Conservation (phyloP, 495 filamentous ascomycete species). For the Aspergillus wentii region DNA sequence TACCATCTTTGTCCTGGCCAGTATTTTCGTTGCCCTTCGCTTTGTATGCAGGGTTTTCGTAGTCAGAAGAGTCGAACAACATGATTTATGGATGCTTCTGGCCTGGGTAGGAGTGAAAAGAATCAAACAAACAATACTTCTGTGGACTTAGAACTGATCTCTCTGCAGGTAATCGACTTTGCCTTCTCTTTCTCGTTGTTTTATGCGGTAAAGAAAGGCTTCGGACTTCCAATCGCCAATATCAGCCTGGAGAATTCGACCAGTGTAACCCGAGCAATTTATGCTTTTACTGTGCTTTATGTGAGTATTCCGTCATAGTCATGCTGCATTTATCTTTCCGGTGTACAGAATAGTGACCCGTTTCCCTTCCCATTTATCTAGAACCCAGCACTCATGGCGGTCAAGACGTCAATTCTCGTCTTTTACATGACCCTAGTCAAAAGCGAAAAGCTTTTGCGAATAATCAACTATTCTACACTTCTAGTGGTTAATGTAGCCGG, state of each 20-base stretch:
- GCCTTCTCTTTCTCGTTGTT: constrained; percentile 73
- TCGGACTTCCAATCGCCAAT: constrained; percentile 69
- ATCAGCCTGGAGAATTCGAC: constrained; percentile 43
- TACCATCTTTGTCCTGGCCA: constrained; percentile 59
- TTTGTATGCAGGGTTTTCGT: constrained; percentile 69
- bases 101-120: constrained; percentile 74
- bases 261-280: constrained; percentile 61
- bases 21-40: constrained; percentile 66
- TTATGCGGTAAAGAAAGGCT: constrained; percentile 62
- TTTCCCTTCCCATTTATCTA: no score
- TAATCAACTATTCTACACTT: constrained; percentile 65
- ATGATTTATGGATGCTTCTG: constrained; percentile 80
- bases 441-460: constrained; percentile 66
- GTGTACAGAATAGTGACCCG: no score
- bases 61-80: constrained; percentile 59
- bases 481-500: constrained; percentile 73
- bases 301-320: constrained; percentile 48
- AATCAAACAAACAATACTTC: no score
- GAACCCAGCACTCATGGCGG: constrained; percentile 73
- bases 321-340: no score
- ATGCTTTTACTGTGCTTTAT: constrained; percentile 77
- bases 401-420: constrained; percentile 84
- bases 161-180: constrained; percentile 58
- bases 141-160: constrained; percentile 2
- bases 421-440: constrained; percentile 80